phyloP scores from a whole-genome alignment of 2,329 filamentous ascomycete species.

The Fusarium sp. region DNA sequence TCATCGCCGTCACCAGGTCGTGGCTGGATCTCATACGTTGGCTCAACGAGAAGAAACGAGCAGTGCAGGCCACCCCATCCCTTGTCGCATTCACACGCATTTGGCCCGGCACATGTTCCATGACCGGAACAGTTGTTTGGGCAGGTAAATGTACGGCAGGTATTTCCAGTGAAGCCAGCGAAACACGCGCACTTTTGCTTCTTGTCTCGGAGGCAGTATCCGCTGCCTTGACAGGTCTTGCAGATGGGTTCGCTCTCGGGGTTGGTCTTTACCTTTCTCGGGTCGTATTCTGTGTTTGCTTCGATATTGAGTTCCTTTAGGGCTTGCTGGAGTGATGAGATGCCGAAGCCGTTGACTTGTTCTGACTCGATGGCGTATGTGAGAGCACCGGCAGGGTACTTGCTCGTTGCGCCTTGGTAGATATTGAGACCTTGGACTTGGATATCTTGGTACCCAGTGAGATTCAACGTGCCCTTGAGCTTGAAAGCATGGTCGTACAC shows the following conservation, averaged over 20 bases:
- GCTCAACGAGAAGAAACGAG: constrained; percentile 54
- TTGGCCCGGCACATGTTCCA: constrained; percentile 54
- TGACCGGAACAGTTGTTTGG: constrained; percentile 53
- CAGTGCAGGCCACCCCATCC: constrained; percentile 58
- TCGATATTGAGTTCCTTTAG: constrained; percentile 48
- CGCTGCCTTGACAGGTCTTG: constrained; percentile 49
- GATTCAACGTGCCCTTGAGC: constrained; percentile 48
- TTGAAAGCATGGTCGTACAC: constrained; percentile 52
- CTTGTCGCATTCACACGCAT: constrained; percentile 52
- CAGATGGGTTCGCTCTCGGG: constrained; percentile 45
- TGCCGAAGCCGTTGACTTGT: constrained; percentile 51
- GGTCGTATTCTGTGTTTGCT: constrained; percentile 52
- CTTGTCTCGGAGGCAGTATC: constrained; percentile 48
- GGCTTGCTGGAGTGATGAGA: constrained; percentile 50
- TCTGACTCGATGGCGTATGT: constrained; percentile 55
- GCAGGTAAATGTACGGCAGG: constrained; percentile 51
- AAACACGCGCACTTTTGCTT: constrained; percentile 53
- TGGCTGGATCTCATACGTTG: constrained; percentile 55
- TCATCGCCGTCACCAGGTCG: constrained; percentile 58
- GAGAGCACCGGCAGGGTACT: constrained; percentile 52
- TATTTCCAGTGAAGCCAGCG: constrained; percentile 51
- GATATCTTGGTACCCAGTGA: constrained; percentile 53
- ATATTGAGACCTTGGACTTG: constrained; percentile 54
- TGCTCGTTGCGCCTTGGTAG: constrained; percentile 50
- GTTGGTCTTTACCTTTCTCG: constrained; percentile 42